Base-by-base conservation (phyloP, 2,329 filamentous ascomycete genomes). In the Chaetomium sp. region DNA sequence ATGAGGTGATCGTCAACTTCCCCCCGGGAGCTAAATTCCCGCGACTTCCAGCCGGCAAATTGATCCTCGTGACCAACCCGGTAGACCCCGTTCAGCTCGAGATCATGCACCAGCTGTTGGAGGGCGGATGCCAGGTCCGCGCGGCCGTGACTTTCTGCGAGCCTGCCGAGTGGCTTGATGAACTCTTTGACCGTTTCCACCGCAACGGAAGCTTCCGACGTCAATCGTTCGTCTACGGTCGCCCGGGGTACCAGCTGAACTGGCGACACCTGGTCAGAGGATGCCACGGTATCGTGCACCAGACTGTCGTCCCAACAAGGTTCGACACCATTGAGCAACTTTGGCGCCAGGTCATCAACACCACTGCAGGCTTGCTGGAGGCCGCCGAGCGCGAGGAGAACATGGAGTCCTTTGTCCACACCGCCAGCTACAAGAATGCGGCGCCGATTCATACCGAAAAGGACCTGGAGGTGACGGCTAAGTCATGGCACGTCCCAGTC, bases 11-110 rank as follows among this genome's bases (percentile, higher is more conserved):
- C 11, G 5, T 14, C 12, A 2, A 40, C 37, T 12, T 40, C 8
- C 37, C 2, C 8, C 37, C 9, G 9, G 9, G n/a, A 19, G 12
- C 12, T 2, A 6, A 19, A 5, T 1, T 14, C 11, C 12, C 38
- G 8, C 4, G 11, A 5, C n/a, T 27, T 27, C 45, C 47, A 19
- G 7, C 38, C 11, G 14, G 34, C 35, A 35, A 41, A 12, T 2
- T 45, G n/a, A 46, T 52, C 33, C 70, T 79, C 2, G 70, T 79
- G 10, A 78, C 75, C 1, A 74, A 76, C 8, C 71, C 68, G 1
- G 77, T 71, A 46, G 74, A 76, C 14, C 76, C 71, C 57, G 67
- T 79, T 14, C 74, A 66, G 19, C 69, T 70, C 4, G 71, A 79
- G 43, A 64, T 76, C 6, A 65, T 68, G 43, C 62, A 73, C 11